Base-by-base conservation (phyloP, 805 yeast species). In the Ogataea pilisensis region DNA sequence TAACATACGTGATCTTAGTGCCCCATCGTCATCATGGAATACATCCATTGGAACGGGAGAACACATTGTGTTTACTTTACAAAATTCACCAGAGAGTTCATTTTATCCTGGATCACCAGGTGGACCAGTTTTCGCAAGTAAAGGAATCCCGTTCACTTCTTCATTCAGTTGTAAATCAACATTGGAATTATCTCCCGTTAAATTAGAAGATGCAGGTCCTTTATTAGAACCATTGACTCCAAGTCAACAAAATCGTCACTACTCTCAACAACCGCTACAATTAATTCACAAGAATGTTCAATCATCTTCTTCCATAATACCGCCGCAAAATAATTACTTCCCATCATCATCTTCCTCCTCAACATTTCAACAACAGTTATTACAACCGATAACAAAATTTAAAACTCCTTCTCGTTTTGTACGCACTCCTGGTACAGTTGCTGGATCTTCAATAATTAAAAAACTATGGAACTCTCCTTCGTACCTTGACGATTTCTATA, bases 401-500 rank as follows among this genome's bases (percentile, higher is more conserved):
- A 54, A 48, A 42, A 59, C 64, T 12, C 63, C 64, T 12, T 49
- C 50, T 19, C 51, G 45, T 28, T 33, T 51, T 19, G 33, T 48
- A 14, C 41, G 49, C 8, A 51, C 58, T 6, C 55, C 60, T 3
- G 37, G 50, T 7, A 39, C 50, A n/a, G 42, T 44, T 8, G 33
- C 45, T 11, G 42, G 46, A 4, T 49, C 58, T 1, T 67, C 78
- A 8, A 64, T 71, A 16, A 60, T 72, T 55, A 72, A 70, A 48
- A 77, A 72, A 51, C 63, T 77, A 34, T 79, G 85, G 83, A 73
- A 76, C 51, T 78, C 85, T 17, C 86, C 86, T 12, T 71, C 80
- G 2, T 78, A 77, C 51, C 64, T 80, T 42, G 86, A 81, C 44
- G 87, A 81, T 50, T 81, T 81, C 54, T 78, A 80, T 50, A 73